Evolutionary conservation across 2,329 filamentous ascomycete genomes (phyloP), one percentile per base, ranked within the genome.

Genomic region (Acrocalymma vagum): DNA sequence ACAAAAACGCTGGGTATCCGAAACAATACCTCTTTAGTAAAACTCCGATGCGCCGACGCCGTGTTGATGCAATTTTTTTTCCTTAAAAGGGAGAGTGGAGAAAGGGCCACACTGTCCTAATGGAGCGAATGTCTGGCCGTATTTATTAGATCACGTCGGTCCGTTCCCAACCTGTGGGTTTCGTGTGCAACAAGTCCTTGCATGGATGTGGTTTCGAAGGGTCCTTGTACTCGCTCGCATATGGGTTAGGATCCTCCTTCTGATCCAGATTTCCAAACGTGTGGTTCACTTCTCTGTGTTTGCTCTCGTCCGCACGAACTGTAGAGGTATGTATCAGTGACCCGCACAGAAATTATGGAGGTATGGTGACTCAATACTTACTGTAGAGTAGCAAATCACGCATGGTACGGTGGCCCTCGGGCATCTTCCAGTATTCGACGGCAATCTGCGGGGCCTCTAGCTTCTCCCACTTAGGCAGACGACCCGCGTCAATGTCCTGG

Each of bases 201-300:
- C 83, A 82, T 4, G 87, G 88, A 53, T 93, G 90, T 16, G 83
- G 81, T 48, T 77, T 76, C 5, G 74, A 74, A 10, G 76, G 75
- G 48, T 90, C 83, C 70, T 88, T 90, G 76, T 93, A 96, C 57
- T 85, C 80, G 69, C 85, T 88, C 29, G 90, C 86, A 63, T 94
- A 99, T 3, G 94, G 94, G 63, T 99, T 99, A 2, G 93, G 92
- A 63, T 99, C 94, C 22, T 85, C 79, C 36, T 83, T 84, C 65
- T 94, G 90, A 55, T 95, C 78, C 43, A 99, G 77, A 65, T 97
- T 97, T 35, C 88, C 85, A 27, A 99, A 73, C 0, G 94, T 97
- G 69, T 99, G 94, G 72, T 99, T 97, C 58, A 97, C 93, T 63
- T 96, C 94, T 22, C 94, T 81, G 64, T 95, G 91, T 67, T 71